phyloP scores from a whole-genome alignment of 768 basidiomycete species.

The Lentinus tigrinus region DNA sequence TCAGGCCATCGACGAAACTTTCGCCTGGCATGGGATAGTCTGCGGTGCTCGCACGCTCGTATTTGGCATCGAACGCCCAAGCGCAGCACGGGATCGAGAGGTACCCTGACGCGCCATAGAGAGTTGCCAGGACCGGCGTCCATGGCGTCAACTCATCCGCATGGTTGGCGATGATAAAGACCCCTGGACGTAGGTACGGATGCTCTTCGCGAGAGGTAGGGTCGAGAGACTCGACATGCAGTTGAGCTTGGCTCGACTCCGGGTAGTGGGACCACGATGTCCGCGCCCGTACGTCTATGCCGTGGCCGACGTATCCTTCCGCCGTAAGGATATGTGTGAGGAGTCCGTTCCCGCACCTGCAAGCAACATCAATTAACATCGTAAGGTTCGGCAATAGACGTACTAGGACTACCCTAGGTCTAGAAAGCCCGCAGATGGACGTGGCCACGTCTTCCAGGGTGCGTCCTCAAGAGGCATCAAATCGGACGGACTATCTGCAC shows the following conservation, averaged over 20 bases:
- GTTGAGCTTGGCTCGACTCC: conserved; percentile 49
- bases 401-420: conserved; percentile 73
- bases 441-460: conserved; percentile 74
- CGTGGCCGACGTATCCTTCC: conserved; percentile 83
- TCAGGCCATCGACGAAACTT: conserved; percentile 42
- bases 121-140: conserved; percentile 78
- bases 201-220: conserved; percentile 39
- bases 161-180: conserved; percentile 92
- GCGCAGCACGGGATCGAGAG: conserved; percentile 89
- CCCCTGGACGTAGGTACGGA: conserved; percentile 40
- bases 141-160: conserved; percentile 96
- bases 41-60: conserved; percentile 46
- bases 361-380: neutral
- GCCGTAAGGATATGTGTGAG: conserved; percentile 82
- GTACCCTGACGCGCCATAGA: conserved; percentile 62
- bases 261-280: conserved; percentile 85
- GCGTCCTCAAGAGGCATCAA: conserved; percentile 25
- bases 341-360: conserved; percentile 89
- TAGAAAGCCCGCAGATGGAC: conserved; percentile 81
- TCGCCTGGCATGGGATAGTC: conserved; percentile 23
- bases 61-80: conserved; percentile 74
- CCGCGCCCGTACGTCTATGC: conserved; percentile 84
- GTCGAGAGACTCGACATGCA: conserved; percentile 72
- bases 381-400: neutral
- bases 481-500: conserved; percentile 7